Percentiles rank a stretch among this genome's conserved stretches.
phyloP scores from a whole-genome alignment of 1,284 basidiomycete genomes.

The Puccinia brachypodii region DNA sequence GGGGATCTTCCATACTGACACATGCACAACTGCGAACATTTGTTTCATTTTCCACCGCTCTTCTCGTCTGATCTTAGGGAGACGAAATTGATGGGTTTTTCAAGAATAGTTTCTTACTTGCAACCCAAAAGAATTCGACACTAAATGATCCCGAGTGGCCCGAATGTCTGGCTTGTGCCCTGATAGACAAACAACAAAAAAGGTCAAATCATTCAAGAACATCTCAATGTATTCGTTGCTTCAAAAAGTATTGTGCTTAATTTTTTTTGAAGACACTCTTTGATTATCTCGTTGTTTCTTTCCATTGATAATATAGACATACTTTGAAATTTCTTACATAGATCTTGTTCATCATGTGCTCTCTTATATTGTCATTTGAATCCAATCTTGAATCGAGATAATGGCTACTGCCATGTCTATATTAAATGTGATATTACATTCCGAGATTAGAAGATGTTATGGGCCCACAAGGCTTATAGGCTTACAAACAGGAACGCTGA shows the following conservation, averaged over 20 bases:
- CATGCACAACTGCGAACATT: background rate
- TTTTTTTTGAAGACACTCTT: background rate
- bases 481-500: too few relatives aligned
- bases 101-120: constrained; percentile 34
- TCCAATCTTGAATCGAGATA: too few relatives aligned
- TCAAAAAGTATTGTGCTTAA: constrained; percentile 40
- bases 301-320: background rate
- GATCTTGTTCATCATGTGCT: too few relatives aligned
- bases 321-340: background rate
- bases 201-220: constrained; percentile 5
- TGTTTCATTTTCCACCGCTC: background rate
- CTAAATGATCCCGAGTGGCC: constrained; percentile 43
- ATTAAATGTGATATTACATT: too few relatives aligned
- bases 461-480: too few relatives aligned
- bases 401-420: too few relatives aligned
- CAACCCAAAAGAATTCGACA: constrained; percentile 33
- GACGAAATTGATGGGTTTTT: constrained; percentile 46
- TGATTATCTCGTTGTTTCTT: background rate
- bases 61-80: background rate
- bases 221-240: constrained; percentile 34
- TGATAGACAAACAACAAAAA: constrained; percentile 32
- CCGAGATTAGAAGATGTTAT: too few relatives aligned
- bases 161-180: constrained; percentile 41
- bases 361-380: too few relatives aligned
- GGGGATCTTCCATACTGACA: background rate